A percentile compares a stretch with the other conserved stretches of the same genome.
These are phyloP conservation scores for Neurospora hispaniola DNA, from an alignment of 495 filamentous ascomycete genomes.

Conservation along the genomic window DNA sequence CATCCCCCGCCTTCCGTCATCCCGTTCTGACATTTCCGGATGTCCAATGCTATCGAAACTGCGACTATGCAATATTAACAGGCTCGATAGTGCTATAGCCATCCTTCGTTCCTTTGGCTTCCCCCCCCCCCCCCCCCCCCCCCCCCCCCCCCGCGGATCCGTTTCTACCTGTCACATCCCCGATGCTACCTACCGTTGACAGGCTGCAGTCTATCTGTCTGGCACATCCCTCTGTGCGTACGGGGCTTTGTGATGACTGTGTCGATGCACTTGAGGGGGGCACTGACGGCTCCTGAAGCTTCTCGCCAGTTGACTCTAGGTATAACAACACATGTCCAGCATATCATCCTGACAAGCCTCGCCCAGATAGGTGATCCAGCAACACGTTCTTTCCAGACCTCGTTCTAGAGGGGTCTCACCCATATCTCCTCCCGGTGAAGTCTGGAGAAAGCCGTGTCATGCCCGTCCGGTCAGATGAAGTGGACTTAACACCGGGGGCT, in stretches of 20 bases:
- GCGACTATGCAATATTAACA: not conserved
- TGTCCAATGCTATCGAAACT: not conserved
- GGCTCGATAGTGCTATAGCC: not conserved
- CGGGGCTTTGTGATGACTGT: not conserved
- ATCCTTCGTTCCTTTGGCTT: not conserved
- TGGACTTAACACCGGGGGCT: not conserved
- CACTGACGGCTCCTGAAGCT: not conserved
- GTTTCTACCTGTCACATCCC: not conserved
- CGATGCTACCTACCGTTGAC: not conserved
- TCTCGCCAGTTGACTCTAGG: not conserved
- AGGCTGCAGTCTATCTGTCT: not conserved
- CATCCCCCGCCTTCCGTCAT: not conserved
- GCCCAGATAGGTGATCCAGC: not conserved
- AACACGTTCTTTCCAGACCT: not conserved
- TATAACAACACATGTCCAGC: not conserved
- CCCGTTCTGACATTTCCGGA: not conserved
- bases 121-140: not conserved
- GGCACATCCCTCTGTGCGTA: not conserved
- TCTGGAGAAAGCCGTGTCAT: not conserved
- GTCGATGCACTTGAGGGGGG: not conserved
- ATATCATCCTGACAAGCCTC: not conserved
- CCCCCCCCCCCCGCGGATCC: not conserved
- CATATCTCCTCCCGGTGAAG: not conserved
- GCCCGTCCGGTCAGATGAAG: not conserved
- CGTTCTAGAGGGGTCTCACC: not conserved